phyloP scores from a whole-genome alignment of 257 asterid genomes.

The Nicotiana tabacum region DNA sequence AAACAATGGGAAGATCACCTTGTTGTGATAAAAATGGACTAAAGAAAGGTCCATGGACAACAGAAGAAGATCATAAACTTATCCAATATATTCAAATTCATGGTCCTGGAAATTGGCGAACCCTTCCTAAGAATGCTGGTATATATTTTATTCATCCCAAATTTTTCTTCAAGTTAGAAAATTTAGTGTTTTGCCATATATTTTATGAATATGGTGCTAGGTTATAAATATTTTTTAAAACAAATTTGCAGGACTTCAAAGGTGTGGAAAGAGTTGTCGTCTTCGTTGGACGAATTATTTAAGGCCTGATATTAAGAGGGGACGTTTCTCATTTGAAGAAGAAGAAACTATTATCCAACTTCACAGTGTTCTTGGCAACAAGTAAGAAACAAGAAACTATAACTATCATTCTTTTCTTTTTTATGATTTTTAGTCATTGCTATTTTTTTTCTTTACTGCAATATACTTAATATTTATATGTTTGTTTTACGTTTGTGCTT shows the following conservation, averaged over 20 bases:
- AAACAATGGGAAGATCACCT: constrained; percentile 77
- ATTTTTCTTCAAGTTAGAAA: not conserved
- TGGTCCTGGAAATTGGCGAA: constrained; percentile 80
- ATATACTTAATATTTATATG: not conserved
- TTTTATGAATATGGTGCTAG: no score
- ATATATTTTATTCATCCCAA: not conserved
- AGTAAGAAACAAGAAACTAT: constrained; percentile 34
- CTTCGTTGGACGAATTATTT: constrained; percentile 80
- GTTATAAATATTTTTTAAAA: no score
- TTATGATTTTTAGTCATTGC: no score
- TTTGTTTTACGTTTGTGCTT: not conserved
- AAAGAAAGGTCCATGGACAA: constrained; percentile 93
- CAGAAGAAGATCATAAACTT: constrained; percentile 70
- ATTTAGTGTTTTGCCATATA: not conserved
- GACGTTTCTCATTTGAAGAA: constrained; percentile 80
- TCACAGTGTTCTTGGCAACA: constrained; percentile 80
- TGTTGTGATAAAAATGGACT: constrained; percentile 67
- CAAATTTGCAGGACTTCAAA: constrained; percentile 45
- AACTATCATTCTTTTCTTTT: no score
- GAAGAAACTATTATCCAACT: constrained; percentile 79
- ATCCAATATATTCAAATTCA: constrained; percentile 43
- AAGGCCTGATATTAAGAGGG: constrained; percentile 86
- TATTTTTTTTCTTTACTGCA: no score
- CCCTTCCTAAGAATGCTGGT: constrained; percentile 80
- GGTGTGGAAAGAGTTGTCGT: constrained; percentile 89